Base-by-base conservation (phyloP, 2,329 filamentous ascomycete species). In the Paracoccidioides brasiliensis region DNA sequence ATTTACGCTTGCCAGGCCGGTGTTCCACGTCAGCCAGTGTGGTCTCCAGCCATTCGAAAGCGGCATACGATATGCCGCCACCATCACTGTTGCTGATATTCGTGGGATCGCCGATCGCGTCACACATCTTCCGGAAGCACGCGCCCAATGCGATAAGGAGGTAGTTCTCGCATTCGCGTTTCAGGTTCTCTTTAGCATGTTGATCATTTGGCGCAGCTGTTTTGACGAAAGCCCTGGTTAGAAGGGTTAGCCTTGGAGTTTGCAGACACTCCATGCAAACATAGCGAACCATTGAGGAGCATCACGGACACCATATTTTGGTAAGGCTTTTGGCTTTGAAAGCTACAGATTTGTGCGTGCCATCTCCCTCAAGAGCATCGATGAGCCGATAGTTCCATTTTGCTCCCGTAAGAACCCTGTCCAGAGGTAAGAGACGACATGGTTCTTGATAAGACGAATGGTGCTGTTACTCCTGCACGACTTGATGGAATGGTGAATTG, bases 1-100 rank as follows among this genome's bases (percentile, higher is more conserved):
- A 57, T 38, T 8, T 58, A 46, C 37, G 50, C 43, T 45, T 56
- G 45, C 33, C 33, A 56, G 56, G 54, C 50, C 22, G 43, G 45
- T 56, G 56, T 58, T 58, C 5, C 43, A 58, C 54, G 28, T 58
- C 56, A 33, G 15, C 40, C 43, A 58, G 55, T 43, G 57, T 58
- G 42, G 55, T 52, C 3, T 58, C 52, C 0, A 58, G 57, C 54
- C 57, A 55, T 50, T 58, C 54, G 10, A 56, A 56, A 9, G 56
- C 56, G 30, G 48, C n/a, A 41, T 42, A 42, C 10, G 35, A 10
- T 50, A 45, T 52, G 46, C 40, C 55, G 40, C 32, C 50, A 51
- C 30, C 32, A 37, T 33, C 40, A 30, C 40, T 49, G 33, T 54
- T 45, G 41, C 41, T 3, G 12, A 35, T 49, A 8, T 5, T 15